These are phyloP conservation scores for Camelina sativa DNA, from an alignment of 345 rosid genomes.

Conservation along the genomic window DNA sequence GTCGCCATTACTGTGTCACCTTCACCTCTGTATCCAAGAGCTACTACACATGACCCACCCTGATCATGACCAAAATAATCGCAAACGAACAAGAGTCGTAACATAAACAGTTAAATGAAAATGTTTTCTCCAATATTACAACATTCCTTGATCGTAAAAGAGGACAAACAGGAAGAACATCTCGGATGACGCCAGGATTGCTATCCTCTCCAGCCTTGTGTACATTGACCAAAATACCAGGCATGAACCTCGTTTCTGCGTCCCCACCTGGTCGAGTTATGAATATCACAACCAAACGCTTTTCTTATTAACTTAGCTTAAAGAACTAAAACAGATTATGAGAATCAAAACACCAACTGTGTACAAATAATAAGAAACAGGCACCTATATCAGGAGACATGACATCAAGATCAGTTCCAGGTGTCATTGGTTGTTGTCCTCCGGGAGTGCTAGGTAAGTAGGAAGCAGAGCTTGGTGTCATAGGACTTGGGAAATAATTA, in stretches of 20 bases:
- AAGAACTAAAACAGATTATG: not conserved
- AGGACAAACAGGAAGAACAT: constrained; percentile 62
- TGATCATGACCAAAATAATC: constrained; percentile 33
- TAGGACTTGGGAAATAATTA: constrained; percentile 72
- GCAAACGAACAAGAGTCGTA: not conserved
- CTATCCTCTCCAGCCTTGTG: constrained; percentile 61
- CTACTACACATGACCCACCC: constrained; percentile 79
- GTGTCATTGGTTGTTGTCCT: constrained; percentile 92
- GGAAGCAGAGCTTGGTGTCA: constrained; percentile 73
- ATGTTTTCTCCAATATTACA: not conserved
- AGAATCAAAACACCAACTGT: not conserved
- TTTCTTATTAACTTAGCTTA: not conserved
- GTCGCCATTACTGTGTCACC: constrained; percentile 53
- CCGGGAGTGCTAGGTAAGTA: constrained; percentile 90
- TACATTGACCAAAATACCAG: constrained; percentile 73
- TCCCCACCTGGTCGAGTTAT: constrained; percentile 59
- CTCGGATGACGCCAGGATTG: constrained; percentile 65
- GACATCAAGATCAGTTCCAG: constrained; percentile 63
- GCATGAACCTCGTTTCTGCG: constrained; percentile 67
- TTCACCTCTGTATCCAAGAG: constrained; percentile 57
- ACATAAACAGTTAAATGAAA: not conserved
- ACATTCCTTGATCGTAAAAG: not conserved
- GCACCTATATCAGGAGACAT: constrained; percentile 79
- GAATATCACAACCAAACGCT: constrained; percentile 8
- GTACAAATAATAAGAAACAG: not conserved